Evolutionary conservation across 1,284 basidiomycete species (phyloP).

Genomic region (Irpex sp.): DNA sequence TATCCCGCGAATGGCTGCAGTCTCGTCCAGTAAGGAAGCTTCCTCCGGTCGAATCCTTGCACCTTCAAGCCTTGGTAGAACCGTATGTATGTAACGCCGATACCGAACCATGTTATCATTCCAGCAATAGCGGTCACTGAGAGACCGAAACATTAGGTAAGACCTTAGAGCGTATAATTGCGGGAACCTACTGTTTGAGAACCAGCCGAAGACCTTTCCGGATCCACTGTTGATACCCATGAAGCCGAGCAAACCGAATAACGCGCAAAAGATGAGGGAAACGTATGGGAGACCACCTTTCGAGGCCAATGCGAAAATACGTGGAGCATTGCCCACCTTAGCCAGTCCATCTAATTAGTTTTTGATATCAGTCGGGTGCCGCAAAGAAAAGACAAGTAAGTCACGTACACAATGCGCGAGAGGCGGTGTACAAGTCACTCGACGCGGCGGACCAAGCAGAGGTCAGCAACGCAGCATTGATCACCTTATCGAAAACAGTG

Average conservation of each 20-base stretch:
- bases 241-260: conserved; percentile 73
- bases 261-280: conserved; percentile 66
- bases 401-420: conserved; percentile 71
- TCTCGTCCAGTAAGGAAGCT: conserved; percentile 65
- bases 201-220: conserved; percentile 41
- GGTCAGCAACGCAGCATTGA: conserved; percentile 84
- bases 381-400: neutral
- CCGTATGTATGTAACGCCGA: conserved; percentile 75
- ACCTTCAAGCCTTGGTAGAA: conserved; percentile 76
- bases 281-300: conserved; percentile 75
- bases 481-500: conserved; percentile 25
- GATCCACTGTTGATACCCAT: conserved; percentile 60
- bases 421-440: conserved; percentile 80
- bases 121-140: conserved; percentile 48
- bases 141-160: neutral
- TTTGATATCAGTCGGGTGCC: neutral
- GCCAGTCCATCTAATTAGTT: conserved; percentile 69
- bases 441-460: conserved; percentile 88
- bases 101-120: conserved; percentile 84
- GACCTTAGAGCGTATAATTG: neutral
- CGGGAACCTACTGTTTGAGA: conserved; percentile 47
- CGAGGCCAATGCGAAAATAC: conserved; percentile 66
- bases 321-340: conserved; percentile 74
- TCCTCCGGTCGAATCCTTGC: conserved; percentile 67
- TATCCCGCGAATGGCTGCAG: conserved; percentile 73